These are phyloP conservation scores for Volutella citrinella DNA, from an alignment of 2,329 filamentous ascomycete species.

Conservation along the genomic window DNA sequence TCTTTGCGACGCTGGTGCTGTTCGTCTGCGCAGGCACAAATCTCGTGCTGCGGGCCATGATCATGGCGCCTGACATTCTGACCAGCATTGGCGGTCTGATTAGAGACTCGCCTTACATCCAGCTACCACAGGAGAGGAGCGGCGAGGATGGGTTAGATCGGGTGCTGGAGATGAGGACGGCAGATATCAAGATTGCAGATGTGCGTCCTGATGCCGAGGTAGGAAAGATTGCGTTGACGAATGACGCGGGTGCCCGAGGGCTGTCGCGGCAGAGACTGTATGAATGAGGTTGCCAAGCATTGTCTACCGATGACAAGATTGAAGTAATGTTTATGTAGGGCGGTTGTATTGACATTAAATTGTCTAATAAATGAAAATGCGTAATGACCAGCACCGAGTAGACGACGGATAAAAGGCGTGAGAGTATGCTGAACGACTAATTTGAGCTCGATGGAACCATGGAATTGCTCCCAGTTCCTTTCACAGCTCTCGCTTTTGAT, in stretches of 20 bases:
- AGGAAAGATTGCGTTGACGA: slow-evolving; percentile 5
- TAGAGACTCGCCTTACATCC: slow-evolving; percentile 4
- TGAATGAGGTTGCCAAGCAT: too few species aligned
- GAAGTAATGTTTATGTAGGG: too few species aligned
- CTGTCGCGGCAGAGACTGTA: slow-evolving; percentile 1
- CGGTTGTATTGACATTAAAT: too few species aligned
- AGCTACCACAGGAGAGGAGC: slow-evolving; percentile 2
- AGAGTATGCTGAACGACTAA: too few species aligned
- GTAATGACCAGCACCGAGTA: too few species aligned
- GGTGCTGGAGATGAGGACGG: background rate
- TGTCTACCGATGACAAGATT: too few species aligned
- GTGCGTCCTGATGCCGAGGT: background rate
- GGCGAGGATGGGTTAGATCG: slow-evolving; percentile 4
- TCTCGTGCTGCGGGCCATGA: background rate
- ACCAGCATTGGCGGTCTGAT: slow-evolving; percentile 6
- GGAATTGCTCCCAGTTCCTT: too few species aligned
- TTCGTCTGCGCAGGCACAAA: background rate
- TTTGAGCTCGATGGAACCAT: too few species aligned
- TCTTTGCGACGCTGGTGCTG: slow-evolving; percentile 1
- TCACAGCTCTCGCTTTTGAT: too few species aligned
- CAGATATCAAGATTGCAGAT: slow-evolving; percentile 2
- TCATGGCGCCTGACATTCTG: slow-evolving; percentile 7
- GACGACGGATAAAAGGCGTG: too few species aligned
- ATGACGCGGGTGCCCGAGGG: background rate
- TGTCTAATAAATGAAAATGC: too few species aligned